phyloP scores from a whole-genome alignment of 768 basidiomycete species.

The Rhodotorula paludigena region DNA sequence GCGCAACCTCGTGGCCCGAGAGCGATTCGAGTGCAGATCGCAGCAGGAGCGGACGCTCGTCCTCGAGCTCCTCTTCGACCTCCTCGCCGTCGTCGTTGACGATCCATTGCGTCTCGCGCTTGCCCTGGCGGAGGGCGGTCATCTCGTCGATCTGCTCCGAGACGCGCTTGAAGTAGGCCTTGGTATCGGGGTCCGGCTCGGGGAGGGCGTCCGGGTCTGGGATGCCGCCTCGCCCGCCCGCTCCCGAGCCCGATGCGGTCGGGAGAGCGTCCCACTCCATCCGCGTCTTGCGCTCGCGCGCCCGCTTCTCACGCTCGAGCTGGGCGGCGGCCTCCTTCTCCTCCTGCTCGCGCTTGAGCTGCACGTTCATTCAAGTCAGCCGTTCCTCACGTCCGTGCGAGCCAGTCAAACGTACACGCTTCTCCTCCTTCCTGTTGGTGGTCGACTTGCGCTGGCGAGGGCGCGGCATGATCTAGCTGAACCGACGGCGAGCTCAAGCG shows the following conservation, averaged over 20 bases:
- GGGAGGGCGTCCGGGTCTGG: conserved; percentile 37
- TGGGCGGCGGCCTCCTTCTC: conserved; percentile 24
- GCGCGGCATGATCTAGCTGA: conserved; percentile 32
- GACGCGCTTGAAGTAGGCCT: conserved; percentile 43
- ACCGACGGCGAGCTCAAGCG: not conserved
- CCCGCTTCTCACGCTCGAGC: conserved; percentile 21
- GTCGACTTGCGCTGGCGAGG: conserved; percentile 36
- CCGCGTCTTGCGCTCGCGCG: conserved; percentile 29
- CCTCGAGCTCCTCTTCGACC: conserved; percentile 38
- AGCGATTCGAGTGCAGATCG: conserved; percentile 78
- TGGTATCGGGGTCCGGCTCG: conserved; percentile 42
- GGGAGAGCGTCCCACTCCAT: conserved; percentile 29
- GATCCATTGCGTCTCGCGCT: conserved; percentile 16
- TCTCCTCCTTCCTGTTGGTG: conserved; percentile 35
- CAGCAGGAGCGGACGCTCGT: conserved; percentile 69
- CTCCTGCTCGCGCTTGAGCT: conserved; percentile 34
- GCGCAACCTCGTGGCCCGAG: conserved; percentile 76
- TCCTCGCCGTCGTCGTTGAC: conserved; percentile 35
- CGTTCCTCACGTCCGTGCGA: too few relatives aligned
- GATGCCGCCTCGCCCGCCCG: not conserved
- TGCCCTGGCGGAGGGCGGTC: conserved; percentile 22
- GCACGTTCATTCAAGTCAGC: not conserved
- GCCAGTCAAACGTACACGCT: conserved; percentile 27
- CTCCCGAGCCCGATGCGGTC: not conserved
- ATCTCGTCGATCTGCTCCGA: conserved; percentile 42